Conservation (phyloP, 768 basidiomycete genomes). For the Lentinula boryana region DNA sequence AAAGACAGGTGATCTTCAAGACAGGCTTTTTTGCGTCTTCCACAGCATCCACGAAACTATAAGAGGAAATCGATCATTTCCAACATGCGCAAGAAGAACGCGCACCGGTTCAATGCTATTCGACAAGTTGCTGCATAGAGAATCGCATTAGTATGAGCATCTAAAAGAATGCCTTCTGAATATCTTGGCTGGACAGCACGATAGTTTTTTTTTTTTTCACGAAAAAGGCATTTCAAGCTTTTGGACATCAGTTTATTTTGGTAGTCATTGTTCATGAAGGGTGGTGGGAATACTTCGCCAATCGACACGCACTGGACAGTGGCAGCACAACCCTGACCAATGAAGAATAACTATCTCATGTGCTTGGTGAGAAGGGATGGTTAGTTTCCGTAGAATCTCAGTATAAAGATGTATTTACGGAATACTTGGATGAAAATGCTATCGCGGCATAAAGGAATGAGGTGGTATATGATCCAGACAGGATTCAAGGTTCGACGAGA, state of each 20-base stretch:
- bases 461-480: too few species aligned
- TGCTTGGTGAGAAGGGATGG: too few species aligned
- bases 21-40: constrained; percentile 12
- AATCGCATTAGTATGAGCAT: constrained; percentile 12
- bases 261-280: neutral
- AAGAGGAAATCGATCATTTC: neutral
- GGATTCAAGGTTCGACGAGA: too few species aligned
- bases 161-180: constrained; percentile 9
- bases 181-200: constrained; percentile 9
- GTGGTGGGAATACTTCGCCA: neutral
- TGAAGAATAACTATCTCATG: too few species aligned
- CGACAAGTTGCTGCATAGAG: constrained; percentile 15
- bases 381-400: too few species aligned
- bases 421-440: too few species aligned
- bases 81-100: neutral
- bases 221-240: constrained; percentile 15
- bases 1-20: neutral
- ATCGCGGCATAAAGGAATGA: too few species aligned
- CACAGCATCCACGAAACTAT: constrained; percentile 12
- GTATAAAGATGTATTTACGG: too few species aligned
- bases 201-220: constrained; percentile 7
- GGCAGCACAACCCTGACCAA: too few species aligned
- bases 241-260: neutral
- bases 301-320: too few species aligned
- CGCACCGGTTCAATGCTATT: constrained; percentile 10